phyloP scores from a whole-genome alignment of 805 yeast genomes.

The Wickerhamomyces alni region DNA sequence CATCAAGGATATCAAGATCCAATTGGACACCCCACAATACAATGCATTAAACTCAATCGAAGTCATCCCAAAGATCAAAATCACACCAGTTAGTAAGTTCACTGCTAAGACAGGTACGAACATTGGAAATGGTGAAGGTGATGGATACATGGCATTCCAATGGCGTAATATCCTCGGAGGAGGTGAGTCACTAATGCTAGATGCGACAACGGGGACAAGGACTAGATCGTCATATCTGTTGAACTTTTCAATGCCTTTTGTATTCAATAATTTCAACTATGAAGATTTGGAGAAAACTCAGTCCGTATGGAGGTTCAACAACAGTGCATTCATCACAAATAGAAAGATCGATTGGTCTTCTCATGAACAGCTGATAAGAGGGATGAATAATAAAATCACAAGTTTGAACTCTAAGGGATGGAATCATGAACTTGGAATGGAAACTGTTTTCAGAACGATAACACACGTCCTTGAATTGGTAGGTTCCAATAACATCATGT shows the following conservation, averaged over 20 bases:
- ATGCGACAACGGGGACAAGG: conserved; percentile 55
- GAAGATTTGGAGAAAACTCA: background rate
- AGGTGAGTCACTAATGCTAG: conserved; percentile 55
- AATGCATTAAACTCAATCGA: conserved; percentile 12
- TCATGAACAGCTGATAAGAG: conserved; percentile 46
- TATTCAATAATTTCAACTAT: conserved; percentile 18
- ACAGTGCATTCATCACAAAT: conserved; percentile 42
- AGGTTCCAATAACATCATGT: conserved; percentile 51
- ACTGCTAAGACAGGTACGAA: conserved; percentile 91
- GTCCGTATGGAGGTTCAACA: conserved; percentile 48
- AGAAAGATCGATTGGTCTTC: conserved; percentile 48
- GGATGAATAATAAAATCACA: conserved; percentile 31
- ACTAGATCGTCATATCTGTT: conserved; percentile 49
- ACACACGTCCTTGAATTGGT: conserved; percentile 31
- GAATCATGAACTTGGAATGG: conserved; percentile 46
- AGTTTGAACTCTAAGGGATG: conserved; percentile 14
- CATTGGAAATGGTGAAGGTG: conserved; percentile 95
- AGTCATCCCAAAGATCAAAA: conserved; percentile 25
- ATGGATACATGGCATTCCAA: conserved; percentile 80
- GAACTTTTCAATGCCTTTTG: conserved; percentile 46
- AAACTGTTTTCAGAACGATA: conserved; percentile 38
- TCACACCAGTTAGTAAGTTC: conserved; percentile 59
- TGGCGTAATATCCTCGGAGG: conserved; percentile 57
- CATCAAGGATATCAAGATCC: conserved; percentile 35
- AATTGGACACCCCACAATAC: conserved; percentile 18